Evolutionary conservation across 371 early-diverging fungal genomes (phyloP).

Genomic region (Modicella reniformis): DNA sequence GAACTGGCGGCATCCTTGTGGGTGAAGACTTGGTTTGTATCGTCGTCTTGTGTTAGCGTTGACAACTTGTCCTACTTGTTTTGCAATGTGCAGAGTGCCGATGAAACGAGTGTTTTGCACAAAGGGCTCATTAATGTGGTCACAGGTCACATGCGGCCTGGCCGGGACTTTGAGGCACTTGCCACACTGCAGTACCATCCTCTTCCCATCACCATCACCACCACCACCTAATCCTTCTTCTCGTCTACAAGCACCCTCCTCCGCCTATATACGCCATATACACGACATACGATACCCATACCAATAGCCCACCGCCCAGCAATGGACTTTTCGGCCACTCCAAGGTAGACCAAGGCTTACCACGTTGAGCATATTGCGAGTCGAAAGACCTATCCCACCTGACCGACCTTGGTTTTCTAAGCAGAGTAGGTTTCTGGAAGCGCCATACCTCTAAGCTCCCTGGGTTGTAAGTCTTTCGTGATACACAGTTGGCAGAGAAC

Average conservation of each 20-base stretch:
- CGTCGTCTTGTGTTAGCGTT: background rate
- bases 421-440: conserved; percentile 49
- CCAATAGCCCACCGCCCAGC: background rate
- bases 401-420: background rate
- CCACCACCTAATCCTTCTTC: conserved; percentile 1
- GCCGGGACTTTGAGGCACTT: no score
- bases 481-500: background rate
- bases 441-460: conserved; percentile 51
- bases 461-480: conserved; percentile 42
- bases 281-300: background rate
- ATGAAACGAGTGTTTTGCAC: no score
- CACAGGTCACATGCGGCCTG: background rate
- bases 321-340: conserved; percentile 53
- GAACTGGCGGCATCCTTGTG: conserved; percentile 32
- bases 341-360: conserved; percentile 26
- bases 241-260: background rate
- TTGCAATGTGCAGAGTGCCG: background rate
- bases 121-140: no score
- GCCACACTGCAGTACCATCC: background rate
- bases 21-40: background rate
- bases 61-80: background rate
- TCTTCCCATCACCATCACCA: background rate
- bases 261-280: no score
- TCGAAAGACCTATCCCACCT: background rate
- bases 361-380: background rate